Evolutionary conservation across 345 rosid species (phyloP).

Genomic region (Eucalyptus lansdowneana): DNA sequence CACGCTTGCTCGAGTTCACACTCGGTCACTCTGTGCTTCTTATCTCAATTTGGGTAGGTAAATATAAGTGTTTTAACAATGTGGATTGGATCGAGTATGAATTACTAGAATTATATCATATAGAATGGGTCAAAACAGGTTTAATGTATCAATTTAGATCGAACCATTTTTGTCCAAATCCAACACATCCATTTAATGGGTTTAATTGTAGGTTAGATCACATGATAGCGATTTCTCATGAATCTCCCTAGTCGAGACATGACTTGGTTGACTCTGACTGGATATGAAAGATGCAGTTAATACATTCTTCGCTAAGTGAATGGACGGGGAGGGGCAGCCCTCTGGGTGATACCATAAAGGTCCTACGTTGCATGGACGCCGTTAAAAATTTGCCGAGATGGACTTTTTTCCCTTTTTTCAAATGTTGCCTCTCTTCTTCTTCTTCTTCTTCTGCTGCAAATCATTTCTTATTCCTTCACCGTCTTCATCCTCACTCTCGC

Average conservation of each 20-base stretch:
- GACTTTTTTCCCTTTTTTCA: not conserved
- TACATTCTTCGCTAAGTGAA: not conserved
- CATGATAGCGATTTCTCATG: not conserved
- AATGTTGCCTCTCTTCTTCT: not conserved
- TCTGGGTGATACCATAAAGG: not conserved
- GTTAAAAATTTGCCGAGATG: not conserved
- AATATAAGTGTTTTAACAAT: no score
- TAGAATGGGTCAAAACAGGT: no score
- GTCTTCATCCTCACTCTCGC: not conserved
- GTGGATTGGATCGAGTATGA: no score
- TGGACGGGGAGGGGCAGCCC: not conserved
- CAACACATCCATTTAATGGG: no score
- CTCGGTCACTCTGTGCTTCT: no score
- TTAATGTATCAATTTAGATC: no score
- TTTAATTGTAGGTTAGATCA: not conserved
- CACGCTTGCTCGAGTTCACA: rapidly evolving
- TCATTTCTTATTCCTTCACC: not conserved
- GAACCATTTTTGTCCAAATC: no score
- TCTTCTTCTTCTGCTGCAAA: not conserved
- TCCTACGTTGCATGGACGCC: not conserved
- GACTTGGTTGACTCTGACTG: not conserved
- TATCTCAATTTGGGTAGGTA: no score
- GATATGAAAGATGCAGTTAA: not conserved
- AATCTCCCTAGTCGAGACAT: not conserved
- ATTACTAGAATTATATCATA: no score